Evolutionary conservation across 208 protist species (phyloP).

Genomic region (Leishmania tarentolae): DNA sequence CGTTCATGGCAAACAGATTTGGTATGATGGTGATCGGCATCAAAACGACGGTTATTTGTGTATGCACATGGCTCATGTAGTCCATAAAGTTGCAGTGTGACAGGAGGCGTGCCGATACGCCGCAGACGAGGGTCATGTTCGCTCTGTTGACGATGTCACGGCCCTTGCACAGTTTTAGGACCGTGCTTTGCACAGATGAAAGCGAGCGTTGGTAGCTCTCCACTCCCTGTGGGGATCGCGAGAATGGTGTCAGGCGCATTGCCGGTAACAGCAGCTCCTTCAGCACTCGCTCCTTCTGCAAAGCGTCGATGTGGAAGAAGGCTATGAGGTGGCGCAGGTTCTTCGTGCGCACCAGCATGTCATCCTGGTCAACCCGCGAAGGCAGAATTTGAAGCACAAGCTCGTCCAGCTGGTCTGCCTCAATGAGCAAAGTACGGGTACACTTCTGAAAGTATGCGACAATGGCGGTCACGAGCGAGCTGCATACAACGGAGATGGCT

Average conservation of each 20-base stretch:
- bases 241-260: slow-evolving; percentile 37
- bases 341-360: slow-evolving; percentile 67
- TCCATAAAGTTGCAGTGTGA: slow-evolving; percentile 87
- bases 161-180: slow-evolving; percentile 60
- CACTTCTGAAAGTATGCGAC: slow-evolving; percentile 53
- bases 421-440: slow-evolving; percentile 48
- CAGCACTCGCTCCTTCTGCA: slow-evolving; percentile 76
- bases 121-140: slow-evolving; percentile 83
- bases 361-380: slow-evolving; percentile 66
- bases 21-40: slow-evolving; percentile 82
- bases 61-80: slow-evolving; percentile 80
- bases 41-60: slow-evolving; percentile 71
- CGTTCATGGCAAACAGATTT: slow-evolving; percentile 74
- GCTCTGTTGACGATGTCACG: slow-evolving; percentile 76
- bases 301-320: slow-evolving; percentile 54
- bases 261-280: slow-evolving; percentile 73
- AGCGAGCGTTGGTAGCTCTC: slow-evolving; percentile 67
- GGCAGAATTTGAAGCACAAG: slow-evolving; percentile 81
- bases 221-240: slow-evolving; percentile 25
- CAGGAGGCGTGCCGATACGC: slow-evolving; percentile 74
- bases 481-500: slow-evolving; percentile 54
- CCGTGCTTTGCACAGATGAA: slow-evolving; percentile 38
- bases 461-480: slow-evolving; percentile 58
- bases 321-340: slow-evolving; percentile 56
- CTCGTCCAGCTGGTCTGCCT: slow-evolving; percentile 80